Evolutionary conservation across 805 yeast species (phyloP).

Genomic region (Candida broadrunensis): DNA sequence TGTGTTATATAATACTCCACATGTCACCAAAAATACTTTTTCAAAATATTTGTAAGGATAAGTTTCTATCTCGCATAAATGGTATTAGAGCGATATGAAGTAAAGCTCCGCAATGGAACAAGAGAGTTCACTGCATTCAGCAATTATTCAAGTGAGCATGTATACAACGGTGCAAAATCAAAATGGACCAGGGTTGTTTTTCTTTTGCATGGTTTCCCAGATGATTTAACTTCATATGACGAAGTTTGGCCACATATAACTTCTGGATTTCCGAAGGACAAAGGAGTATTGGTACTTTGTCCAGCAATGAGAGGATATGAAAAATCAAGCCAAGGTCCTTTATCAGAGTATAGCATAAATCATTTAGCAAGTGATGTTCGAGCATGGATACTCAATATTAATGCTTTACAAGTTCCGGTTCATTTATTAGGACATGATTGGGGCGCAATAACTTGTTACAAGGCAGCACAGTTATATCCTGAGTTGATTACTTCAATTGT

Average conservation of each 20-base stretch:
- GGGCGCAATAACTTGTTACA: constrained; percentile 39
- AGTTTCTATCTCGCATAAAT: neutral
- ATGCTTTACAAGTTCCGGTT: constrained; percentile 21
- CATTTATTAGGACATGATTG: constrained; percentile 44
- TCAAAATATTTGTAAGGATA: too few relatives aligned
- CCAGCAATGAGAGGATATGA: constrained; percentile 41
- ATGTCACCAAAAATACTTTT: too few relatives aligned
- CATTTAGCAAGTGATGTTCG: constrained; percentile 33
- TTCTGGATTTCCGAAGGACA: constrained; percentile 12
- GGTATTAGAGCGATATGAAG: constrained; percentile 3
- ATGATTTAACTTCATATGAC: constrained; percentile 26
- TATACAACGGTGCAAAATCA: constrained; percentile 7
- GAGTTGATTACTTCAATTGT: constrained; percentile 28
- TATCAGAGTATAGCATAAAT: constrained; percentile 20
- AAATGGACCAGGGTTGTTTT: constrained; percentile 21
- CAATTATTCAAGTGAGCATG: constrained; percentile 12
- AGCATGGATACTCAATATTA: constrained; percentile 26
- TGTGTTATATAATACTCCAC: too few relatives aligned
- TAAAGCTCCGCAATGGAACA: constrained; percentile 13
- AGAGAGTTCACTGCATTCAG: constrained; percentile 19
- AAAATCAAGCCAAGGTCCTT: constrained; percentile 22
- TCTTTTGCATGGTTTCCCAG: constrained; percentile 39
- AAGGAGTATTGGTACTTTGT: constrained; percentile 21
- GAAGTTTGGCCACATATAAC: constrained; percentile 19
- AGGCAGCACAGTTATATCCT: constrained; percentile 32